Evolutionary conservation across 441 rosid genomes (phyloP), one percentile per base, ranked within the genome.

Genomic region (Euphorbia schlechtendalii): DNA sequence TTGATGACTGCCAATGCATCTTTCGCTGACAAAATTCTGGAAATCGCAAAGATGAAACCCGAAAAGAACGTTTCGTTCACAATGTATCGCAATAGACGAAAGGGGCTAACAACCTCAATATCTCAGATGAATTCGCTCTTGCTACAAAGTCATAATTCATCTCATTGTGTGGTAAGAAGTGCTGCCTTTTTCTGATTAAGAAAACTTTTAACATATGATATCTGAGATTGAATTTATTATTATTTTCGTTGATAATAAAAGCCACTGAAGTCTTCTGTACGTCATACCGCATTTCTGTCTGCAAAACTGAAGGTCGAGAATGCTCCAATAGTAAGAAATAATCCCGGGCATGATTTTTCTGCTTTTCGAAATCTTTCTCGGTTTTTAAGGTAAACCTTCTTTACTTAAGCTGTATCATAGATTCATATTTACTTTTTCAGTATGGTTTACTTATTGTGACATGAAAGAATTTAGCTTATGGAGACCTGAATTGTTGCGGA

Each of bases 301-400:
- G 92, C 80, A 30, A 86, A 71, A 78, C 56, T 65, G 41, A 73
- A 80, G 80, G 85, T 92, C 57, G 76, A 78, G 69, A 81, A 77
- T 18, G 97, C 88, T 63, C 83, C 81, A 63, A 15, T 59, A 64
- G 56, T 63, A 34, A 74, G 69, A 22, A 59, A 70, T 36, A 20
- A 43, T 14, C 70, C 73, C 0, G 86, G 82, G 67, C 83, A 86
- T 30, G 17, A 78, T 62, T 72, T 85, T 41, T 82, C 78, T 41
- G 67, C 81, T 66, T 89, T 85, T 78, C 83, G 78, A 69, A 88
- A 92, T 73, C 32, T 84, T 69, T 90, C 98, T 63, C 77, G 27
- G 76, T 88, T 92, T 77, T 69, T 63, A 75, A 86, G 86, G 96
- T 84, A 25, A 51, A 43, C 66, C 49, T 41, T 36, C 53, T 51